Conservation (phyloP, 305 asterid species). For the Caryopteris hybrid region DNA sequence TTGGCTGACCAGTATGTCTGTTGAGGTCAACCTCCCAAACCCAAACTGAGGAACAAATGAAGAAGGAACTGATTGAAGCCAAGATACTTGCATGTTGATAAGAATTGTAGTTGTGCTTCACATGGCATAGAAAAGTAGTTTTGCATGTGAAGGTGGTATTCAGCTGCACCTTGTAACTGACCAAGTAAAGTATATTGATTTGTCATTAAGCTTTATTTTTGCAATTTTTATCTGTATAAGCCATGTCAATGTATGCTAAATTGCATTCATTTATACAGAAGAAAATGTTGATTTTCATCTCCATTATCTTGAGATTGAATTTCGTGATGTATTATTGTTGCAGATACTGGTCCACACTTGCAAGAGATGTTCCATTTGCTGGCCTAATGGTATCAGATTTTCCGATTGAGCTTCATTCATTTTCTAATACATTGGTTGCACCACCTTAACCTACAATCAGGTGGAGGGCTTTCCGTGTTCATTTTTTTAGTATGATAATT, state of each 20-base stretch:
- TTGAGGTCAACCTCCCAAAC: not conserved
- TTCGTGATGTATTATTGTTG: constrained; percentile 18
- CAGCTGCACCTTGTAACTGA: not conserved
- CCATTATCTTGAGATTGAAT: constrained; percentile 7
- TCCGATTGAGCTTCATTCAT: not conserved
- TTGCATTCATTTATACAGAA: not conserved
- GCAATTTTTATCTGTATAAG: not conserved
- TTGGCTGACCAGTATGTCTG: not conserved
- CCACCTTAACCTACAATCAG: not conserved
- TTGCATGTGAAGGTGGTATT: not conserved
- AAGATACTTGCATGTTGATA: not conserved
- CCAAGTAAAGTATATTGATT: not conserved
- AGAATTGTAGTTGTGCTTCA: constrained; percentile 1
- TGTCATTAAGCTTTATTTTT: not conserved
- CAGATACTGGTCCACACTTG: constrained; percentile 83
- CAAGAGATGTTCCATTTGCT: constrained; percentile 82
- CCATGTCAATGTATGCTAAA: constrained; percentile 3
- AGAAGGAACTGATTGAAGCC: not conserved
- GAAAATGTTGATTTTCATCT: constrained; percentile 6
- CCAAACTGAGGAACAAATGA: not conserved
- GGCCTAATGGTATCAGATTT: constrained; percentile 64
- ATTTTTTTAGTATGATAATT: not conserved
- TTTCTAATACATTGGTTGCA: constrained; percentile 6
- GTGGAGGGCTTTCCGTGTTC: not conserved
- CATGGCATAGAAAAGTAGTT: not conserved